A percentile compares a stretch with the other conserved stretches of the same genome.
Conservation (phyloP, 805 yeast species). For the Sugiyamaella smithiae region DNA sequence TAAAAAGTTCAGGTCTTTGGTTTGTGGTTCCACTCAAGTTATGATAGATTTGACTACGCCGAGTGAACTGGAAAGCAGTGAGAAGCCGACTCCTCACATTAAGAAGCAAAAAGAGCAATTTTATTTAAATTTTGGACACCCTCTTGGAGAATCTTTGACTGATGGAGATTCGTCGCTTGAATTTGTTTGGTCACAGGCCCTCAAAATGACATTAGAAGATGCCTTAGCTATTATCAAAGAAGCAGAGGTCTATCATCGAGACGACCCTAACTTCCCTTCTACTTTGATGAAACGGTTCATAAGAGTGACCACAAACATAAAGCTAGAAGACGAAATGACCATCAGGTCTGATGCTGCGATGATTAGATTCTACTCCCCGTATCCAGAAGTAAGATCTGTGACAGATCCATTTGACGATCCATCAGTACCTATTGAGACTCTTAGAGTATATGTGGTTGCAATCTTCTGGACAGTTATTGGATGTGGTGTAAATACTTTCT, state of each 20-base stretch:
- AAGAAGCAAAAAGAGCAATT: not conserved
- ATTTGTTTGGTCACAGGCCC: not conserved
- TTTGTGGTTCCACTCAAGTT: too few species aligned
- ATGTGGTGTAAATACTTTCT: conserved; percentile 54
- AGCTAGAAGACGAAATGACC: conserved; percentile 12
- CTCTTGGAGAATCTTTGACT: not conserved
- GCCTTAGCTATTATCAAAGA: not conserved
- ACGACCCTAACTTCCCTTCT: not conserved
- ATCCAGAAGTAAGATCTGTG: conserved; percentile 58
- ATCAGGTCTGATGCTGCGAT: conserved; percentile 43
- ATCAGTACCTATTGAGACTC: conserved; percentile 43
- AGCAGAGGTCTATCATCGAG: not conserved
- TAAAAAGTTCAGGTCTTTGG: too few species aligned
- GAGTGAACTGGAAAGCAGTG: too few species aligned
- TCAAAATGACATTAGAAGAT: not conserved
- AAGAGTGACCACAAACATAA: not conserved
- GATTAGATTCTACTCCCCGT: conserved; percentile 45
- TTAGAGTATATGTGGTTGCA: conserved; percentile 44
- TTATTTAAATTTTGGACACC: not conserved
- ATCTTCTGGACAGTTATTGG: conserved; percentile 49
- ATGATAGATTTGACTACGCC: too few species aligned
- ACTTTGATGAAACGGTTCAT: not conserved
- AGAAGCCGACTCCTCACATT: too few species aligned
- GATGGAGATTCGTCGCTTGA: not conserved
- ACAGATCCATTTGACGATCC: conserved; percentile 52